A percentile compares a stretch with the other conserved stretches of the same genome.
Conservation (phyloP, 495 filamentous ascomycete species). For the Lepidopterella palustris region DNA sequence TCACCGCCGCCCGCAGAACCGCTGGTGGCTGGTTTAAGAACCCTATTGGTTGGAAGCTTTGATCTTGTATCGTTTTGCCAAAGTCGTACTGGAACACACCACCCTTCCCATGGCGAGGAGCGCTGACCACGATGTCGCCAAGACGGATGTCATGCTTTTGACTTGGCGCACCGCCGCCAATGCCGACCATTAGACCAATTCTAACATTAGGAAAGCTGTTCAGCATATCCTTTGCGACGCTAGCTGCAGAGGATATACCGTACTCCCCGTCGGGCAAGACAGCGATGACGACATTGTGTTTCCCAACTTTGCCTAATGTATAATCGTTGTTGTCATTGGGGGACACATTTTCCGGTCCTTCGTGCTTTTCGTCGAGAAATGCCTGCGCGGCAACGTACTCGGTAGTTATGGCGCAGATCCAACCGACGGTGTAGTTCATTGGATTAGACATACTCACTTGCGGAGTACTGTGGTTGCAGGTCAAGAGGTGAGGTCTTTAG, state of each 20-base stretch:
- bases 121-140: slow-evolving; percentile 6
- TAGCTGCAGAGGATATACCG: slow-evolving; percentile 11
- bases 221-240: slow-evolving; percentile 11
- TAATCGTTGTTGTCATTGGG: slow-evolving; percentile 19
- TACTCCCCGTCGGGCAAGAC: slow-evolving; percentile 8
- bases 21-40: slow-evolving; percentile 25
- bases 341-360: slow-evolving; percentile 2
- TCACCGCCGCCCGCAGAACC: slow-evolving; percentile 25
- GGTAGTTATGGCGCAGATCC: background rate
- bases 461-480: background rate
- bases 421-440: background rate
- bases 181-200: slow-evolving; percentile 12
- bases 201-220: slow-evolving; percentile 18
- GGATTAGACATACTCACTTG: background rate
- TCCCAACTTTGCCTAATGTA: slow-evolving; percentile 11
- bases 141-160: slow-evolving; percentile 2
- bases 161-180: slow-evolving; percentile 11
- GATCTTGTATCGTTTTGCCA: slow-evolving; percentile 13
- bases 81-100: slow-evolving; percentile 2
- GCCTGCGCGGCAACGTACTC: background rate
- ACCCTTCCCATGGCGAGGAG: too few species aligned
- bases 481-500: too few species aligned
- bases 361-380: slow-evolving; percentile 13
- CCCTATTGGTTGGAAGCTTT: slow-evolving; percentile 11
- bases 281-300: slow-evolving; percentile 12